phyloP scores from a whole-genome alignment of 768 basidiomycete species.

The Cystofilobasidium bisporidii region DNA sequence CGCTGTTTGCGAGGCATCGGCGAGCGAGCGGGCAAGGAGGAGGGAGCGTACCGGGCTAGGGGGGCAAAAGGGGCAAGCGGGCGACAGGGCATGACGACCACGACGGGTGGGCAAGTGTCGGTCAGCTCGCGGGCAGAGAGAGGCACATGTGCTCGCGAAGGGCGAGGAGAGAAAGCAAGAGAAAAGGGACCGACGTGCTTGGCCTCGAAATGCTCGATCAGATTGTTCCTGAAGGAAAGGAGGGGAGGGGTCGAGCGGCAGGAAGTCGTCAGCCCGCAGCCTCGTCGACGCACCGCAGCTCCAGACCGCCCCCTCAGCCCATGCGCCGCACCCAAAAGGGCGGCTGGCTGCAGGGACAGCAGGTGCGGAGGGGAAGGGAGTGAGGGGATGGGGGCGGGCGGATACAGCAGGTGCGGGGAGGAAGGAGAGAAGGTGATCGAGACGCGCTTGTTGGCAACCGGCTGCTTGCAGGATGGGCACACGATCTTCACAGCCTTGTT shows the following conservation, averaged over 20 bases:
- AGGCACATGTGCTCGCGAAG: too few species aligned
- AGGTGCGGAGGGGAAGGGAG: not conserved
- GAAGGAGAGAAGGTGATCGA: not conserved
- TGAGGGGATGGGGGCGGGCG: too few species aligned
- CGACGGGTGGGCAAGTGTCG: too few species aligned
- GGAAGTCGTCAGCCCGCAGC: not conserved
- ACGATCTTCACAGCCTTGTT: conserved; percentile 13
- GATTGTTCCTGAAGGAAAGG: not conserved
- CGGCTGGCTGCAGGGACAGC: too few species aligned
- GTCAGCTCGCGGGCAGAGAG: too few species aligned
- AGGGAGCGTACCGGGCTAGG: not conserved
- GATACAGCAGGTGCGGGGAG: too few species aligned
- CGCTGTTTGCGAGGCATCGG: not conserved
- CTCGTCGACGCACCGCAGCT: too few species aligned
- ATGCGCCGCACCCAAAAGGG: too few species aligned
- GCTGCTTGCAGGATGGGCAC: conserved; percentile 25
- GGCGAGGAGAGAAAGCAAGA: not conserved
- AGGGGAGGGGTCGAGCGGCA: not conserved
- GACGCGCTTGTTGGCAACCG: conserved; percentile 15
- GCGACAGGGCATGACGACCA: not conserved
- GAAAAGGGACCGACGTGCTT: conserved; percentile 21
- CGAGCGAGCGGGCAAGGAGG: not conserved
- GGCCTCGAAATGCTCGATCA: conserved; percentile 11
- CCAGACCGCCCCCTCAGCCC: too few species aligned
- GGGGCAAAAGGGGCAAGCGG: not conserved